These are phyloP conservation scores for Caryopteris hybrid DNA, from an alignment of 305 asterid genomes.

Conservation along the genomic window DNA sequence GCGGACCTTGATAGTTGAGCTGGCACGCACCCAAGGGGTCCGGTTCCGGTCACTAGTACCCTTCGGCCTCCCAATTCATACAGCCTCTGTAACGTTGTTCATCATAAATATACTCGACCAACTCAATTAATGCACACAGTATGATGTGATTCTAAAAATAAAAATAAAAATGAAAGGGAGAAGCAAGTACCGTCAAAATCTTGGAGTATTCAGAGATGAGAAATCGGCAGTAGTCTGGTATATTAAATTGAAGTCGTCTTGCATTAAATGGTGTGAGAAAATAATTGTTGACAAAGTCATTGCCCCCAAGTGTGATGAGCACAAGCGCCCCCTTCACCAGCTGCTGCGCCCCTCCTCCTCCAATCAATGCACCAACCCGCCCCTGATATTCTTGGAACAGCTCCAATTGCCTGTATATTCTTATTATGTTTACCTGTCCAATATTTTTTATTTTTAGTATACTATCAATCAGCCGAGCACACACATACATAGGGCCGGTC, in stretches of 20 bases:
- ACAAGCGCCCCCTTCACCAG: constrained; percentile 44
- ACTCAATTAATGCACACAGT: too few species aligned
- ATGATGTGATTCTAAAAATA: too few species aligned
- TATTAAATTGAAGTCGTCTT: constrained; percentile 34
- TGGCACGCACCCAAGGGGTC: constrained; percentile 61
- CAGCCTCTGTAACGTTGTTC: constrained; percentile 26
- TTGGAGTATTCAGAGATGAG: constrained; percentile 40
- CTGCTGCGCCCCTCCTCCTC: constrained; percentile 20
- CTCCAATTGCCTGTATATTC: constrained; percentile 32
- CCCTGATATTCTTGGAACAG: constrained; percentile 32
- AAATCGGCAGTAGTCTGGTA: constrained; percentile 27
- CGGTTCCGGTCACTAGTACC: constrained; percentile 56
- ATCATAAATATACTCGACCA: neutral
- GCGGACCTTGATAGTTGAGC: constrained; percentile 33
- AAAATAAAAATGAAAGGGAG: neutral
- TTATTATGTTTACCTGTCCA: constrained; percentile 39
- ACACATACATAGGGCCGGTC: too few species aligned
- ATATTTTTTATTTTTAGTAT: neutral
- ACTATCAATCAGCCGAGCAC: too few species aligned
- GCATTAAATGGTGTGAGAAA: constrained; percentile 34
- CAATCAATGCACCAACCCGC: constrained; percentile 35
- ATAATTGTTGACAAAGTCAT: constrained; percentile 56
- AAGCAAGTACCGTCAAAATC: constrained; percentile 27
- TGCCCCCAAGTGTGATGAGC: constrained; percentile 52
- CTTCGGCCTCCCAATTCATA: constrained; percentile 47